phyloP scores from a whole-genome alignment of 2,329 filamentous ascomycete species.

The Hypoxylon sp. region DNA sequence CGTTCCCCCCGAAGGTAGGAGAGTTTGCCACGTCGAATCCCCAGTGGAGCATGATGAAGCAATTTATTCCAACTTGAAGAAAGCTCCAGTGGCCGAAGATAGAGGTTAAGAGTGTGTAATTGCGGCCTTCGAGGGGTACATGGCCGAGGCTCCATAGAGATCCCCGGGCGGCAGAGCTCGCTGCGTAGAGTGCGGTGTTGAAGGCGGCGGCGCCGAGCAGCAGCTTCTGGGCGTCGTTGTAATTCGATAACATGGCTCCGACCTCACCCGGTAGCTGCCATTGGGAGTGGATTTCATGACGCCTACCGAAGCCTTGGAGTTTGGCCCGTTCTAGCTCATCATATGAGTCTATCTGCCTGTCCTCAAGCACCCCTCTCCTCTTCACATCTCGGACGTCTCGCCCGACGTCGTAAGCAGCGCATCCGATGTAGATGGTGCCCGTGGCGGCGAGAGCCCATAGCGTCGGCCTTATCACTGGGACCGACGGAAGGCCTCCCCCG shows the following conservation, averaged over 20 bases:
- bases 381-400: conserved; percentile 29
- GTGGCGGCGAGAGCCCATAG: conserved; percentile 38
- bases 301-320: not conserved
- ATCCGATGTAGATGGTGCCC: conserved; percentile 38
- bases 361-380: not conserved
- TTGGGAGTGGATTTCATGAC: not conserved
- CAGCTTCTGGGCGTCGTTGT: conserved; percentile 22
- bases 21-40: conserved; percentile 19
- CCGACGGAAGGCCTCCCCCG: conserved; percentile 7
- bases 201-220: conserved; percentile 24
- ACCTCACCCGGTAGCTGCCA: conserved; percentile 6
- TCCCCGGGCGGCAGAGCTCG: conserved; percentile 4
- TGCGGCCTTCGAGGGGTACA: conserved; percentile 21
- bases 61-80: conserved; percentile 36
- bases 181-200: conserved; percentile 21
- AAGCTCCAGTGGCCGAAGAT: conserved; percentile 38
- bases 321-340: conserved; percentile 26
- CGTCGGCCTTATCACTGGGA: conserved; percentile 36
- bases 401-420: conserved; percentile 40
- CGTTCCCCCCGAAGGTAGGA: conserved; percentile 30
- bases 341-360: conserved; percentile 18
- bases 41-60: conserved; percentile 34
- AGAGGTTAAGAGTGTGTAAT: conserved; percentile 42
- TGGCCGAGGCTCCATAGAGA: conserved; percentile 26
- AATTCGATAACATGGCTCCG: conserved; percentile 12